Conservation (phyloP, 78 protist genomes). For the Tieghemostelium lacteum region DNA sequence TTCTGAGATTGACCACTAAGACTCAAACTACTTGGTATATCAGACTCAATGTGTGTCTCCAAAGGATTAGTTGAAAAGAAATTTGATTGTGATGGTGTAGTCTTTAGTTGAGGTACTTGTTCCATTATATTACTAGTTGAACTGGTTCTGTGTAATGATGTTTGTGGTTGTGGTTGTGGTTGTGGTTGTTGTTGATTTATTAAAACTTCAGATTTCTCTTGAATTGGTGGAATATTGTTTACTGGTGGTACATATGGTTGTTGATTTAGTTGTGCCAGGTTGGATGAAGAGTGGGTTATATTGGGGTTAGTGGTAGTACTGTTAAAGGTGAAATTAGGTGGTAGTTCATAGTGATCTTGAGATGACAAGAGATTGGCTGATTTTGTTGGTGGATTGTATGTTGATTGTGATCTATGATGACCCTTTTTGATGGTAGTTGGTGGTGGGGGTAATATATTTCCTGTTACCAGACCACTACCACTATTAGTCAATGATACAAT, state of each 20-base stretch:
- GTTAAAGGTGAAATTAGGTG: not conserved
- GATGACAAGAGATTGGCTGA: too few relatives aligned
- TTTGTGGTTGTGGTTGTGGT: too few relatives aligned
- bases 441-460: constrained; percentile 16
- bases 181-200: too few relatives aligned
- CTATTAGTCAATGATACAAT: not conserved
- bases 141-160: not conserved
- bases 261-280: too few relatives aligned
- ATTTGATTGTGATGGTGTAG: not conserved
- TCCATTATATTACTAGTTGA: not conserved
- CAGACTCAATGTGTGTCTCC: constrained; percentile 24
- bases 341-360: too few relatives aligned
- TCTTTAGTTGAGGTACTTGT: not conserved
- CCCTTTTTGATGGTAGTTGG: not conserved
- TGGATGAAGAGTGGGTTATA: not conserved
- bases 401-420: not conserved
- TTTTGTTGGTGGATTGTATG: not conserved
- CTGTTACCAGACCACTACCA: not conserved
- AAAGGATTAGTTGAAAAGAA: constrained; percentile 56
- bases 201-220: too few relatives aligned
- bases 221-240: too few relatives aligned
- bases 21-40: not conserved
- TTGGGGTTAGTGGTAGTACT: not conserved
- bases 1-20: not conserved
- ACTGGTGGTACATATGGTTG: too few relatives aligned